Base-by-base conservation (phyloP, 176 grass and related monocot genomes). In the Saccharum spontaneum region DNA sequence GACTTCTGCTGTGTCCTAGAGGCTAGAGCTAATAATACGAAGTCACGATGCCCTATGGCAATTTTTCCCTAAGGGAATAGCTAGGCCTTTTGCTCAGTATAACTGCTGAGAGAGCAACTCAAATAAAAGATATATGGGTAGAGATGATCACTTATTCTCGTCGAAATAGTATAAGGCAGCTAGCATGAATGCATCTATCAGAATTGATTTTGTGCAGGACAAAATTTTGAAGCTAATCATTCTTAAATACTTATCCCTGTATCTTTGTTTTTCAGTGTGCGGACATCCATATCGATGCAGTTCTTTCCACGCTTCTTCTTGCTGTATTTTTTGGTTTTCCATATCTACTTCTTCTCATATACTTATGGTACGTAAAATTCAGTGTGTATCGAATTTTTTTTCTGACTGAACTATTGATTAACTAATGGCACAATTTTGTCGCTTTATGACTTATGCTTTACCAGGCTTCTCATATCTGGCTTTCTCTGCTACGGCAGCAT, bases 281-380 rank as follows among this genome's bases (percentile, higher is more conserved):
- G 97, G 76, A 99, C 97, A 86, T 90, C 97, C 36, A 94, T 99
- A 88, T 99, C 97, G n/a, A 96, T 99, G 97, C 97, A 96, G 86
- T 99, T 99, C 86, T 99, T 99, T 88, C 97, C 97, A 13, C 91
- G 97, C 26, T 99, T 99, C 81, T 96, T 99, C 93, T 92, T 99
- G 78, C 71, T 99, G 36, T 99, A 99, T 91, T 99, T 99, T 67
- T 86, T 99, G n/a, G 93, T 99, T 83, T 99, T 99, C 68, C 97
- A 99, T 85, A 92, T 99, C 78, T 99, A 99, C 82, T 99, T 94
- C 84, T 99, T 99, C 78, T 99, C 97, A 60, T 99, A 96, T 90
- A 72, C 89, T 83, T 96, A 99, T 26, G 97, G 97, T 99, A 95
- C 30, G 86, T 87, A 80, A 4, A 78, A n/a, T 12, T 88, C 8